Evolutionary conservation across 83 land plant genomes (phyloP), one percentile per base, ranked within the genome.

Genomic region (Picea engelmannii): DNA sequence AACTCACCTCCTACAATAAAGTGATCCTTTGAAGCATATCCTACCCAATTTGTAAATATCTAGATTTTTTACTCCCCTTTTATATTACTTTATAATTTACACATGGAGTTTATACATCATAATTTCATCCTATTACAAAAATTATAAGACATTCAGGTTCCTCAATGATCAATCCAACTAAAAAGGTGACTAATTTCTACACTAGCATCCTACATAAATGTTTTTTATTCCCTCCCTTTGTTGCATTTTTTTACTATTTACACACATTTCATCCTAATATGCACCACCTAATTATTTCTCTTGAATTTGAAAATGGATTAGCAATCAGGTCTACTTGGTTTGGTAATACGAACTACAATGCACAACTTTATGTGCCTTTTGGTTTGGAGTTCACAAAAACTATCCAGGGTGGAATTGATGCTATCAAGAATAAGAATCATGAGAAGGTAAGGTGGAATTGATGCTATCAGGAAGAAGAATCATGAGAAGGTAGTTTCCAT

Each of bases 291-390:
- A 90, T 96, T 38, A 89, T 94, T 21, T 94, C 99, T 4, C 95
- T 93, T 80, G 89, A 89, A 78, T 94, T 93, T 78, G 95, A 92
- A 0, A 83, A 84, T 18, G 97, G 99, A 68, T 83, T 96, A 55
- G 88, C 88, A 0, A 66, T 81, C 0, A 95, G 91, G 81, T 90
- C 93, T 86, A 85, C 88, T 6, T 96, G 97, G 99, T 83, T 96
- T 35, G 99, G 99, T 18, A 94, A 94, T 20, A 84, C 95, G 79
- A 97, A 94, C 79, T 96, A 96, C 80, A 94, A 95, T 85, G 76
- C 99, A 15, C 94, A 90, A 81, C 84, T 93, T 25, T 90, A 90
- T 20, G 89, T 93, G 17, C 92, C 95, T 4, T 70, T 78, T n/a
- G 97, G 87, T 17, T 27, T 94, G 13, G 89, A 93, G 47, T 94